Evolutionary conservation across 2,329 filamentous ascomycete genomes (phyloP).

Genomic region (Endoconidiophora laricicola): DNA sequence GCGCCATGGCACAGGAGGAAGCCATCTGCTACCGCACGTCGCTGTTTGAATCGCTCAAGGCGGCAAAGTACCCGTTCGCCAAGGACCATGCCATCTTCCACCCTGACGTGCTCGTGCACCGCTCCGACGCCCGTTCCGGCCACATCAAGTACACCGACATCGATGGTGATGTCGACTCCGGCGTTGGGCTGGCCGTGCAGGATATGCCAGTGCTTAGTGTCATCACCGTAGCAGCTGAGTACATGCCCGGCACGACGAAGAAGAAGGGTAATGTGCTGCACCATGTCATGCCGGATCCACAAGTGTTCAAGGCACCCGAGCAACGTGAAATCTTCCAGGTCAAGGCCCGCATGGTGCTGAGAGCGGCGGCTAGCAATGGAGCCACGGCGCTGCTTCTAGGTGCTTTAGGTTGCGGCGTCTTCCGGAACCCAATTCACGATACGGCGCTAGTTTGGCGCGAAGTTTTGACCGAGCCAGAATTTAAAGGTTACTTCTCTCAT

Average conservation of each 20-base stretch:
- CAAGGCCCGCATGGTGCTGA: constrained; percentile 45
- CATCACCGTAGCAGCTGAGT: constrained; percentile 42
- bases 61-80: constrained; percentile 35
- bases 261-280: neutral
- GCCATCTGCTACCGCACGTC: constrained; percentile 48
- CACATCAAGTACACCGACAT: constrained; percentile 28
- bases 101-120: constrained; percentile 41
- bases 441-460: constrained; percentile 47
- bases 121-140: constrained; percentile 28
- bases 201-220: constrained; percentile 38
- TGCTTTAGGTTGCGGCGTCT: constrained; percentile 53
- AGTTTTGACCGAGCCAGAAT: constrained; percentile 44
- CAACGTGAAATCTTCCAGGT: constrained; percentile 36
- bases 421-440: constrained; percentile 42
- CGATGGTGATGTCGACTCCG: constrained; percentile 14
- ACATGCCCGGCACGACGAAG: constrained; percentile 21
- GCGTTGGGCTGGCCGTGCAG: constrained; percentile 12
- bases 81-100: constrained; percentile 39
- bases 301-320: constrained; percentile 24
- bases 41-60: constrained; percentile 30
- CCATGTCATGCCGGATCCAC: constrained; percentile 16
- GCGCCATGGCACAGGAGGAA: constrained; percentile 52
- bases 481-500: constrained; percentile 42
- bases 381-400: constrained; percentile 48
- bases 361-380: constrained; percentile 38